Evolutionary conservation across 2,329 filamentous ascomycete species (phyloP).

Genomic region (Colletotrichum filicis): DNA sequence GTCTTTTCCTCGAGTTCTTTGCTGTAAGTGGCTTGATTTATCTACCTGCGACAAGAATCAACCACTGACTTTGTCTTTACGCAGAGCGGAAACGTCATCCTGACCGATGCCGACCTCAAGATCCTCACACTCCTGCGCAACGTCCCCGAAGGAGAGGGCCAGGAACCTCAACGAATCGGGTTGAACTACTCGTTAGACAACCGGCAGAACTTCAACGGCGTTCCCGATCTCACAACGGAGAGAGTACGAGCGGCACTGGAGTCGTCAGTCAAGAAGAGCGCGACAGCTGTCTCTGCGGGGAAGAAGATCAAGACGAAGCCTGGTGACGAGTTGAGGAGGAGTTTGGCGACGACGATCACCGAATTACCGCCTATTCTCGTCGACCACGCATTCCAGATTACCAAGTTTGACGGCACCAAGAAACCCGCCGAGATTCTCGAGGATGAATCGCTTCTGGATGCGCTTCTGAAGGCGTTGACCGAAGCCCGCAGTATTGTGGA

Average conservation of each 20-base stretch:
- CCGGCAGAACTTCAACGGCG: conserved; percentile 83
- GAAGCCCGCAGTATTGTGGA: conserved; percentile 77
- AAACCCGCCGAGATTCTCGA: conserved; percentile 77
- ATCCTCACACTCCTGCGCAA: conserved; percentile 84
- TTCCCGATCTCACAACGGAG: conserved; percentile 80
- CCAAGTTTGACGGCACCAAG: conserved; percentile 74
- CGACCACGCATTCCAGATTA: conserved; percentile 82
- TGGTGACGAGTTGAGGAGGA: conserved; percentile 81
- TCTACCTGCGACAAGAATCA: not conserved
- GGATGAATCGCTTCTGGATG: conserved; percentile 71
- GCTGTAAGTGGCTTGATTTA: conserved; percentile 57
- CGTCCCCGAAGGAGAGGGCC: conserved; percentile 83
- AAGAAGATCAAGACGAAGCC: conserved; percentile 81
- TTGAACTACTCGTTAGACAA: conserved; percentile 82
- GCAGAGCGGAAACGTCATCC: conserved; percentile 86
- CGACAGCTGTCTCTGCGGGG: conserved; percentile 56
- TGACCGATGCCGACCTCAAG: conserved; percentile 86
- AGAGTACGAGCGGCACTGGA: conserved; percentile 77
- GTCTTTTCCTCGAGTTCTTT: conserved; percentile 94
- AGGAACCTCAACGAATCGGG: conserved; percentile 84
- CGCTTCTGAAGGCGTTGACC: conserved; percentile 74
- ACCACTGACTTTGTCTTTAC: not conserved
- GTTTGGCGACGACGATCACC: conserved; percentile 84
- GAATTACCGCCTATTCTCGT: conserved; percentile 90
- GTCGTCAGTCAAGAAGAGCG: conserved; percentile 70